These are phyloP conservation scores for Chalciporus piperatus DNA, from an alignment of 768 basidiomycete species.

Conservation along the genomic window DNA sequence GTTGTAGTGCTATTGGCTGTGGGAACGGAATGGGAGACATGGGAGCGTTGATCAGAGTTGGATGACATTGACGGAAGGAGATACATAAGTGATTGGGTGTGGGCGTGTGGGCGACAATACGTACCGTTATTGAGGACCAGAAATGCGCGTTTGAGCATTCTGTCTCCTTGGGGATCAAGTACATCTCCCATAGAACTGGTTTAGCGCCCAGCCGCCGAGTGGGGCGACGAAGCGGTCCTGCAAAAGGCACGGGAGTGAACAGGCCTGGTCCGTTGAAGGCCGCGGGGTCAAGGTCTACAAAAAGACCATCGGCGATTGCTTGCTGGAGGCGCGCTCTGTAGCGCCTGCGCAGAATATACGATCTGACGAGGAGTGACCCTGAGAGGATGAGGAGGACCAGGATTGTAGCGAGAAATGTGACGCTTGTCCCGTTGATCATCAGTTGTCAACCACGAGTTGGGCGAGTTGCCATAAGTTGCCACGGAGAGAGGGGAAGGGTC, in stretches of 20 bases:
- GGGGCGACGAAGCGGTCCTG: slow-evolving; percentile 3
- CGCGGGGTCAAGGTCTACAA: slow-evolving; percentile 32
- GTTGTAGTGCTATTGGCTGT: slow-evolving; percentile 20
- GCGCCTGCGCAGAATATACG: slow-evolving; percentile 57
- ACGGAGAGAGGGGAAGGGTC: neutral
- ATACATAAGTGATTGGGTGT: too few species aligned
- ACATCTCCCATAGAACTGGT: slow-evolving; percentile 19
- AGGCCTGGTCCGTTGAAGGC: neutral
- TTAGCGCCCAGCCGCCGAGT: slow-evolving; percentile 8
- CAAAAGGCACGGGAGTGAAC: neutral
- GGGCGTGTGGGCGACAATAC: neutral
- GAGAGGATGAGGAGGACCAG: slow-evolving; percentile 66
- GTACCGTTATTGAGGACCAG: slow-evolving; percentile 18
- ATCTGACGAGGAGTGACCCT: slow-evolving; percentile 60
- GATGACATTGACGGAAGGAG: neutral
- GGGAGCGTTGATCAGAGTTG: neutral
- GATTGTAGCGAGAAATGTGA: slow-evolving; percentile 72
- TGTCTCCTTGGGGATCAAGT: slow-evolving; percentile 1
- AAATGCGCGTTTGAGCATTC: neutral
- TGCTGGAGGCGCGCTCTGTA: slow-evolving; percentile 53
- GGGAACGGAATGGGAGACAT: neutral
- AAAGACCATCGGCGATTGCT: slow-evolving; percentile 47
- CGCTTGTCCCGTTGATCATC: slow-evolving; percentile 37
- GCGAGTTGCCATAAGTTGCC: neutral
- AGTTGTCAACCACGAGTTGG: neutral